Evolutionary conservation across 495 filamentous ascomycete species (phyloP).

Genomic region (Pseudotulostoma volvatum): DNA sequence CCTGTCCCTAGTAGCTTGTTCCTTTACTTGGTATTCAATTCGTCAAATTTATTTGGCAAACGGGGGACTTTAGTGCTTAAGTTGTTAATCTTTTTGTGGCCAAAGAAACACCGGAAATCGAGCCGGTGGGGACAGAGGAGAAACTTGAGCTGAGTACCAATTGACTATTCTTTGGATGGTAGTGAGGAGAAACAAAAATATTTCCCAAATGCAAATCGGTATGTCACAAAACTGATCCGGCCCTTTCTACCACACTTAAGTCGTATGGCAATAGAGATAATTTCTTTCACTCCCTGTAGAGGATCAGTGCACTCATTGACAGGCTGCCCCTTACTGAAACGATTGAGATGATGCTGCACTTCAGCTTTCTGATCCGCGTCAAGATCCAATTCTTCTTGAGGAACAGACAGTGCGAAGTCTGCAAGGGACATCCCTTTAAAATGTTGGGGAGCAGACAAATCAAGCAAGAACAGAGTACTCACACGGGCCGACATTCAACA

Average conservation of each 20-base stretch:
- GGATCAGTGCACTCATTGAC: slow-evolving; percentile 7
- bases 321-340: slow-evolving; percentile 5
- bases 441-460: slow-evolving; percentile 3
- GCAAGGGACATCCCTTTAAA: slow-evolving; percentile 4
- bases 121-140: slow-evolving; percentile 12
- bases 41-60: slow-evolving; percentile 8
- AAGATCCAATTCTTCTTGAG: slow-evolving; percentile 3
- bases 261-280: slow-evolving; percentile 5
- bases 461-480: slow-evolving; percentile 3
- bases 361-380: slow-evolving; percentile 1
- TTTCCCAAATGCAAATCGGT: slow-evolving; percentile 14
- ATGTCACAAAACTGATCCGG: slow-evolving; percentile 10
- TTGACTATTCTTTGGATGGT: slow-evolving; percentile 11
- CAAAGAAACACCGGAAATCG: slow-evolving; percentile 11
- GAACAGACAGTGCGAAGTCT: slow-evolving; percentile 5
- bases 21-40: slow-evolving; percentile 6
- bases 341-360: slow-evolving; percentile 7
- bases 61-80: slow-evolving; percentile 7
- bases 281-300: slow-evolving; percentile 3
- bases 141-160: slow-evolving; percentile 10
- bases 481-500: slow-evolving; percentile 7
- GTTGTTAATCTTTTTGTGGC: slow-evolving; percentile 9
- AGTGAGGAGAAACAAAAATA: slow-evolving; percentile 11
- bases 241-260: slow-evolving; percentile 2
- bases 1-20: slow-evolving; percentile 5